Evolutionary conservation across 139 green algal species (phyloP), one percentile per base, ranked within the genome.

Genomic region (Astrephomene gubernaculifera): DNA sequence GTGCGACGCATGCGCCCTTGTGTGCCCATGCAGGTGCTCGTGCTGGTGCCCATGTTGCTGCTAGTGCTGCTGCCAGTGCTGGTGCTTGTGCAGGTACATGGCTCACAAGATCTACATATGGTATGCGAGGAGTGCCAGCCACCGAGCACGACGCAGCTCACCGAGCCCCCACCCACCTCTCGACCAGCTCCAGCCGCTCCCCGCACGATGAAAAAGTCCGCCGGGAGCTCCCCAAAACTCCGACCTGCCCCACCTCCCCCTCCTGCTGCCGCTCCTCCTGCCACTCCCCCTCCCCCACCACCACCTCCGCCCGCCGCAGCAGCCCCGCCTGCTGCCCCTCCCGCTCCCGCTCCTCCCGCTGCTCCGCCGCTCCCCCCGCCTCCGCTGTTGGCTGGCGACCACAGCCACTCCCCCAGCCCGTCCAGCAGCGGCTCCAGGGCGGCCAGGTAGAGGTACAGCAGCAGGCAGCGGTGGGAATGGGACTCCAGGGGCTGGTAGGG

Each of bases 391-490:
- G 29, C 45, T 31, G 31, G 31, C 49, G 35, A 29, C 43, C 78
- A 84, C 44, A 84, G 60, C 78, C 78, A 84, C 41, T 65, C 78
- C 31, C 27, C 78, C 63, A 84, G 63, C 3, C 78, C 78, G 1
- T 84, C 78, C 78, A 84, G 63, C 7, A 39, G n/a, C 21, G 78
- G 78, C 41, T 45, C 63, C 63, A 84, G 78, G 31, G 63, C 43
- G 24, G 43, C 52, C 4, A 84, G 78, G 64, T 84, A 84, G 1
- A 84, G 78, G 78, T 84, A 74, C 36, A 84, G 78, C 78, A 84
- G 63, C 78, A 84, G 39, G 63, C 78, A 75, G 43, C 78, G 78
- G 31, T 64, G 63, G 6, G 31, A 31, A 63, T 84, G 78, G 43
- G 63, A 36, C 43, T 84, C 78, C 19, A 84, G 64, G 31, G 78